Evolutionary conservation across 1,284 basidiomycete genomes (phyloP).

Genomic region (Rhodotorula sp.): DNA sequence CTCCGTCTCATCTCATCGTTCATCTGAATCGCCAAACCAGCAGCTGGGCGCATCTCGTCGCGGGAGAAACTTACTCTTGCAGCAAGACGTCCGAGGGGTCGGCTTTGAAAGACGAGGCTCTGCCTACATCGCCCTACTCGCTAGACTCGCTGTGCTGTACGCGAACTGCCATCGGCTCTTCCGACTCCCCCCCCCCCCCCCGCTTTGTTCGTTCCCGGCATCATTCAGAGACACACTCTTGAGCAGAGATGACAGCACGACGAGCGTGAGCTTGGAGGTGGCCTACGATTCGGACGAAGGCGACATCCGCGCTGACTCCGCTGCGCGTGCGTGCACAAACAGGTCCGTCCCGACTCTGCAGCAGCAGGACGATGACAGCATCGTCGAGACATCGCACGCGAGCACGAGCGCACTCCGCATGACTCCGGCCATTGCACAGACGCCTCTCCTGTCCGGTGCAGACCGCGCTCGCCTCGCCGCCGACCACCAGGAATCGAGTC

Average conservation of each 20-base stretch:
- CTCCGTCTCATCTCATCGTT: no score
- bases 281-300: no score
- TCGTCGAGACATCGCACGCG: background rate
- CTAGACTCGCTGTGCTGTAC: background rate
- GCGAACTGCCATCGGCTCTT: background rate
- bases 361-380: slow-evolving; percentile 15
- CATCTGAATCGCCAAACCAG: no score
- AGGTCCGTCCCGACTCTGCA: slow-evolving; percentile 17
- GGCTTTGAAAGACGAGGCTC: background rate
- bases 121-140: background rate
- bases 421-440: slow-evolving; percentile 3
- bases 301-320: no score
- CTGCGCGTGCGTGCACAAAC: no score
- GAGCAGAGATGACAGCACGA: no score
- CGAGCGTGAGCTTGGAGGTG: no score
- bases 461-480: slow-evolving; percentile 9
- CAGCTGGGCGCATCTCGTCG: no score
- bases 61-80: no score
- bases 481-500: background rate
- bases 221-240: no score
- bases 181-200: background rate
- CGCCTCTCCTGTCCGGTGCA: slow-evolving; percentile 3
- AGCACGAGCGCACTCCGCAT: background rate
- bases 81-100: background rate
- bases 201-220: background rate